Base-by-base conservation (phyloP, 208 protist genomes). In the Trypanosoma avium region DNA sequence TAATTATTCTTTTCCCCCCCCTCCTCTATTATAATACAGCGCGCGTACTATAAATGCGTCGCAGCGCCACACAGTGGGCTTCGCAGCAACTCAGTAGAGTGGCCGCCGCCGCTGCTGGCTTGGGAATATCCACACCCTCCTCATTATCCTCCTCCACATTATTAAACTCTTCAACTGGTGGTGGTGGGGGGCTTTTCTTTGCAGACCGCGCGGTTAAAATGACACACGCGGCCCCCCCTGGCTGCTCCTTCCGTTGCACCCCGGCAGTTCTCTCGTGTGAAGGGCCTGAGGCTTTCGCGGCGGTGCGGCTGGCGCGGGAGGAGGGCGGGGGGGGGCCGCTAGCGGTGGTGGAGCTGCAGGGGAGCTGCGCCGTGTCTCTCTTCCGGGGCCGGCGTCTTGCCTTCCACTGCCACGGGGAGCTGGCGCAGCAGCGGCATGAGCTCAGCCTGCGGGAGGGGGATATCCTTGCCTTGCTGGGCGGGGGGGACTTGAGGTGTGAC, bases 121-220 rank as follows among this genome's bases (percentile, higher is more conserved):
- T n/a, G n/a, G n/a, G 36, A 15, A 42, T 42, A 42, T 42, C 17
- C 10, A n/a, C 7, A 42, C 2, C 36, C 17, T 15, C 36, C 36
- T 8, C 36, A 42, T n/a, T n/a, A 42, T 42, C 36, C 36, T 42
- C 36, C 36, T n/a, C n/a, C n/a, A n/a, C n/a, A n/a, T n/a, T n/a
- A n/a, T n/a, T n/a, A n/a, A n/a, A n/a, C n/a, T n/a, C n/a, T n/a
- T n/a, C n/a, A n/a, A n/a, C n/a, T n/a, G n/a, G n/a, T n/a, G n/a
- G n/a, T n/a, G 24, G 60, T 29, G 73, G 68, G 9, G 60, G 62
- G 10, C 77, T 93, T 1, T 78, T 75, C 65, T 84, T 93, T 52
- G 81, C 84, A 12, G 83, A 93, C 57, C 81, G 87, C 48, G 87
- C 87, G 0, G 87, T 90, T 29, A 93, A 93, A 64, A 70, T 75